A percentile compares a stretch with the other conserved stretches of the same genome.
Evolutionary conservation across 768 basidiomycete species (phyloP).

Genomic region (Auriscalpium microsporum): DNA sequence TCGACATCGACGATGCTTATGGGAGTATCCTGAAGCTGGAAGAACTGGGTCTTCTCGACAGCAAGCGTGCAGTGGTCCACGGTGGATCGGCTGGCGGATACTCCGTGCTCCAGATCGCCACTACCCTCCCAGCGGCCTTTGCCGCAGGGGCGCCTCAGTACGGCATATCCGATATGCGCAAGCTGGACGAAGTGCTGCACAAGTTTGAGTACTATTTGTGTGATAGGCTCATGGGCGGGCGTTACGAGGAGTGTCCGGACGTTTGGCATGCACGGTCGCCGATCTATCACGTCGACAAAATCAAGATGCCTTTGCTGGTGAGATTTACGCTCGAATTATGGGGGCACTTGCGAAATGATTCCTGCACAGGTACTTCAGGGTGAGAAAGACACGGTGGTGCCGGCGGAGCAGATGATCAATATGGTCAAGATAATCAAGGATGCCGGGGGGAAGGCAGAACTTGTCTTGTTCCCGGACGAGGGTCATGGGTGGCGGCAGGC

Average conservation of each 20-base stretch:
- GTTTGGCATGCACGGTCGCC: slow-evolving; percentile 55
- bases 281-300: slow-evolving; percentile 48
- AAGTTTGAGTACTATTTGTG: slow-evolving; percentile 59
- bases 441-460: slow-evolving; percentile 46
- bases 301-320: slow-evolving; percentile 55
- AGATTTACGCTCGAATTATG: slow-evolving; percentile 16
- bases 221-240: slow-evolving; percentile 55
- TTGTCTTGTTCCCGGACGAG: slow-evolving; percentile 45
- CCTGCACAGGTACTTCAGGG: slow-evolving; percentile 58
- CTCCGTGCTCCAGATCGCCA: slow-evolving; percentile 46
- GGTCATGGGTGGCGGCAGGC: slow-evolving; percentile 56
- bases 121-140: slow-evolving; percentile 37
- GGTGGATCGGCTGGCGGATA: slow-evolving; percentile 71
- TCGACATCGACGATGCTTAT: slow-evolving; percentile 61
- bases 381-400: slow-evolving; percentile 52
- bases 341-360: neutral
- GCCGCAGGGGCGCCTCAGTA: slow-evolving; percentile 55
- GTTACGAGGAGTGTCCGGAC: slow-evolving; percentile 39
- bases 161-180: slow-evolving; percentile 56
- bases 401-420: slow-evolving; percentile 50
- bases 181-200: slow-evolving; percentile 54
- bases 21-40: slow-evolving; percentile 40
- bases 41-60: slow-evolving; percentile 50
- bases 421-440: slow-evolving; percentile 47
- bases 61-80: slow-evolving; percentile 53